phyloP scores from a whole-genome alignment of 257 asterid species.

The Gentiana straminea region DNA sequence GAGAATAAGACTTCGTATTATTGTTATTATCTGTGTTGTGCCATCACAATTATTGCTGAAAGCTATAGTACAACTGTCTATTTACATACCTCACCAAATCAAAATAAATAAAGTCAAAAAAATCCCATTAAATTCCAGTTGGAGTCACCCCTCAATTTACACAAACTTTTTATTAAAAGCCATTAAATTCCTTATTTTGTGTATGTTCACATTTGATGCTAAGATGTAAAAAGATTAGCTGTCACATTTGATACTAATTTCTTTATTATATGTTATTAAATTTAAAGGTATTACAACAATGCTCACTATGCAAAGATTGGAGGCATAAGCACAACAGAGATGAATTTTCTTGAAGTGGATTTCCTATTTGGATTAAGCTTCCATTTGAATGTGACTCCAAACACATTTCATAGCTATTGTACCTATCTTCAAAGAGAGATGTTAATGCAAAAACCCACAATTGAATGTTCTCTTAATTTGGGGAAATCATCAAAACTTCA shows the following conservation, averaged over 20 bases:
- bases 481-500: slow-evolving; percentile 46
- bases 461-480: slow-evolving; percentile 23
- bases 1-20: no score
- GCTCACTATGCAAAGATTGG: slow-evolving; percentile 96
- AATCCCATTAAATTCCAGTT: neutral
- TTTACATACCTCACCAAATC: slow-evolving; percentile 4
- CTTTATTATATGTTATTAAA: no score
- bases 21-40: neutral
- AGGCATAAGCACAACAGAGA: slow-evolving; percentile 89
- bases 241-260: no score
- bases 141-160: slow-evolving; percentile 3
- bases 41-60: slow-evolving; percentile 34
- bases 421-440: slow-evolving; percentile 65
- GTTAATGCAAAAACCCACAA: slow-evolving; percentile 39
- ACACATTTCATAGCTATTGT: slow-evolving; percentile 58
- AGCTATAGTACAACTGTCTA: slow-evolving; percentile 26
- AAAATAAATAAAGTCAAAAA: neutral
- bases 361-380: slow-evolving; percentile 84
- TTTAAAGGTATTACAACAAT: slow-evolving; percentile 70
- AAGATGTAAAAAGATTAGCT: no score
- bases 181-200: no score
- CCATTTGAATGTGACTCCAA: slow-evolving; percentile 78
- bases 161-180: neutral
- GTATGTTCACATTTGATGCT: no score
- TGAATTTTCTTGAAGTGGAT: slow-evolving; percentile 92